Conservation (phyloP, 176 grass and related monocot species). For the Puccinellia tenuiflora region DNA sequence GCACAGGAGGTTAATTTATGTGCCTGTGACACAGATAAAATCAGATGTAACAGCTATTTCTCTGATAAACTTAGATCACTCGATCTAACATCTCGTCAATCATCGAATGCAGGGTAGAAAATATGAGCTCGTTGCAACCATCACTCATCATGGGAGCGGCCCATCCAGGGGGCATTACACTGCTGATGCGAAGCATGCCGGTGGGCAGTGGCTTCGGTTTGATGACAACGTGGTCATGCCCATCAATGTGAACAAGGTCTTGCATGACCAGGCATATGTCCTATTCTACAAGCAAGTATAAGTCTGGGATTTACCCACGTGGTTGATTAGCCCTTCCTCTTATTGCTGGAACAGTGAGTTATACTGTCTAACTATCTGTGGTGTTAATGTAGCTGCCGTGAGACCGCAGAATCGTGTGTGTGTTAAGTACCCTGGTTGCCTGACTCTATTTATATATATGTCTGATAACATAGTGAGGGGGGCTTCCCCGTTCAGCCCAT, state of each 20-base stretch:
- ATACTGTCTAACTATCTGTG: conserved; percentile 22
- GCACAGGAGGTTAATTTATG: background rate
- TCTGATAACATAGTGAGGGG: conserved; percentile 27
- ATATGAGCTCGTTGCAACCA: conserved; percentile 83
- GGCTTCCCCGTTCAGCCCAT: conserved; percentile 24
- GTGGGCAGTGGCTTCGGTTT: conserved; percentile 66
- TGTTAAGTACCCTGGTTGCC: conserved; percentile 18
- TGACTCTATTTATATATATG: conserved; percentile 34
- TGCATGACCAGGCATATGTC: conserved; percentile 81
- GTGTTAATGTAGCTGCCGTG: conserved; percentile 30
- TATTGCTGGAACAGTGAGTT: conserved; percentile 26
- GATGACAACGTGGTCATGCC: conserved; percentile 52
- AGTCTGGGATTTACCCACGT: background rate
- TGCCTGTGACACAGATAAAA: background rate
- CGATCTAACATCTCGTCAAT: background rate
- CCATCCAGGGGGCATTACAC: conserved; percentile 81
- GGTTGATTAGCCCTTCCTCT: conserved; percentile 17
- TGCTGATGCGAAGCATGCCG: conserved; percentile 55
- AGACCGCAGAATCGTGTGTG: conserved; percentile 34
- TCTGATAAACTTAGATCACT: background rate
- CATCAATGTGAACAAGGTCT: conserved; percentile 42
- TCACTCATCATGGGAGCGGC: conserved; percentile 78
- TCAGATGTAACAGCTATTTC: background rate
- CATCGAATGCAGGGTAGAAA: conserved; percentile 49
- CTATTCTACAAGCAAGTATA: conserved; percentile 88